Evolutionary conservation across 164 flowering plant species (phyloP), one percentile per base, ranked within the genome.

Genomic region (Brasenia schreberi): DNA sequence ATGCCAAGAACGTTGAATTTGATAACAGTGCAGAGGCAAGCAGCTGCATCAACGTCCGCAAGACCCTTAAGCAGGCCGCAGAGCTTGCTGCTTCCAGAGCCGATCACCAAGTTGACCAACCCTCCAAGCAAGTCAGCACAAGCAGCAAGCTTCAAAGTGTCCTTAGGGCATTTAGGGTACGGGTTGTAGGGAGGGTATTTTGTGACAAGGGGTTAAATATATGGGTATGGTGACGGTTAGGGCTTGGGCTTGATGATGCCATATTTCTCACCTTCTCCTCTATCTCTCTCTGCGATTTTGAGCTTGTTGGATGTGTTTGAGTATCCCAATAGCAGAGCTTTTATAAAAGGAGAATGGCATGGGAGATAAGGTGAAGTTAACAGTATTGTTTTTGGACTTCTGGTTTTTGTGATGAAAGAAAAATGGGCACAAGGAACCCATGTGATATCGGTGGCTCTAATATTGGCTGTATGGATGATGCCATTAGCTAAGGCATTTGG

Each of bases 1-100:
- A 83, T 19, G 52, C 87, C 86, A 69, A 88, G 64, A 19, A 82
- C 80, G 70, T 85, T 86, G 59, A 89, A 87, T 75, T 83, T 83
- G 59, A 91, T 77, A 6, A 89, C 91, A 0, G 87, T 88, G 79
- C 96, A 91, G 49, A 91, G 73, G 69, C 93, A 88, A 61, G 81
- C 19, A 3, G 91, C 95, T 59, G 89, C 96, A 66, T 91, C 96
- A 58, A 86, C 80, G 68, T 91, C 90, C 2, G 84, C 88, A 14
- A 88, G 71, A 18, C 93, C 91, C 18, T 67, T 27, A 61, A 88
- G 59, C 59, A 90, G 59, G 0, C 81, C 43, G 60, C 95, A 88
- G 56, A 90, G 87, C 65, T 82, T 67, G 44, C 67, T 39, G 65
- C 80, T 81, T 61, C 78, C 76, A 7, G 89, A 71, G 23, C 95